phyloP scores from a whole-genome alignment of 768 basidiomycete genomes.

The Botryobasidium botryosum region DNA sequence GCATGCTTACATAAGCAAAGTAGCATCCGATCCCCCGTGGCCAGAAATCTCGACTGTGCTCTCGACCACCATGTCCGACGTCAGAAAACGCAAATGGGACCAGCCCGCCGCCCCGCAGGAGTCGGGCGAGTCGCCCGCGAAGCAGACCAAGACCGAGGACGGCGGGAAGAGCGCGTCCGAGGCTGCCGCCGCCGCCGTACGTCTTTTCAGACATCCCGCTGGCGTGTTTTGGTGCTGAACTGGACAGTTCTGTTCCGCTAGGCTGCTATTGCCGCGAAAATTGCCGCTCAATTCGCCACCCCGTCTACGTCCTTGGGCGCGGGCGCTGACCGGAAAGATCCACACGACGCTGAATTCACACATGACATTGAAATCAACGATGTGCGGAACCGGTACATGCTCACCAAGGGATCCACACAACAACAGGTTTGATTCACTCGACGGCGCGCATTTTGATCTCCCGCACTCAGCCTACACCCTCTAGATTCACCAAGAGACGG shows the following conservation, averaged over 20 bases:
- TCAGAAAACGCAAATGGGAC: conserved; percentile 65
- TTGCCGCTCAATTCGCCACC: conserved; percentile 68
- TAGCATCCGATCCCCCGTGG: too few species aligned
- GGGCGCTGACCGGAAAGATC: conserved; percentile 32
- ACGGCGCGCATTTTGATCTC: neutral
- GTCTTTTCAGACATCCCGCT: neutral
- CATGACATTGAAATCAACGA: conserved; percentile 97
- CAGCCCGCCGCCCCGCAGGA: conserved; percentile 38
- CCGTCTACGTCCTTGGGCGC: conserved; percentile 19
- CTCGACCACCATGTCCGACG: too few species aligned
- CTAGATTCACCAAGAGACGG: conserved; percentile 83
- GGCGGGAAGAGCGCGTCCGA: conserved; percentile 41
- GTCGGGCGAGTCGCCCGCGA: conserved; percentile 28
- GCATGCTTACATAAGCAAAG: too few species aligned
- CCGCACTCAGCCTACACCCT: neutral
- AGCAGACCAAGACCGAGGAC: conserved; percentile 32
- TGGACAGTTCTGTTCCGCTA: neutral
- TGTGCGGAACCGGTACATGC: conserved; percentile 79
- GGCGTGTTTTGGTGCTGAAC: neutral
- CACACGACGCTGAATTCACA: conserved; percentile 63
- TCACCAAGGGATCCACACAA: conserved; percentile 89
- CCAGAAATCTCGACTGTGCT: too few species aligned
- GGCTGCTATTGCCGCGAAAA: conserved; percentile 86
- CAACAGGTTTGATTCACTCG: conserved; percentile 45
- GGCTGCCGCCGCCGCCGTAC: conserved; percentile 48